A percentile compares a stretch with the other conserved stretches of the same genome.
Conservation (phyloP, 148 eudicot species). For the Rhododendron molle region DNA sequence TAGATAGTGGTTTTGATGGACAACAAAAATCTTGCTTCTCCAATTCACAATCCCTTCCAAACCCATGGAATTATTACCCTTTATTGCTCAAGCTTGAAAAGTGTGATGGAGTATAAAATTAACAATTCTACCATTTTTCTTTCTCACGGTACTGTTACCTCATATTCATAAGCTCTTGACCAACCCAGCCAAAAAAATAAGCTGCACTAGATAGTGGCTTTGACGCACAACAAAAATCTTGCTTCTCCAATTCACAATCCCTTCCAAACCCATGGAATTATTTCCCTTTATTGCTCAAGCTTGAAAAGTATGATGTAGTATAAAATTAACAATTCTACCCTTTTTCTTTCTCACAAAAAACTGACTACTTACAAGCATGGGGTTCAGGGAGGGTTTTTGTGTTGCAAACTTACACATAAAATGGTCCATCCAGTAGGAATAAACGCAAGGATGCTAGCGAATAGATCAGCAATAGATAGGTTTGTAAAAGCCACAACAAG, state of each 20-base stretch:
- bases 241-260: neutral
- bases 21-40: neutral
- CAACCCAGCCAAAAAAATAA: neutral
- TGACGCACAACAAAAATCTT: neutral
- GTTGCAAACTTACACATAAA: slow-evolving; percentile 61
- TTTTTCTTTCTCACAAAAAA: neutral
- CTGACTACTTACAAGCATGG: too few relatives aligned
- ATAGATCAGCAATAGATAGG: slow-evolving; percentile 66
- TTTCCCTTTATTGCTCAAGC: neutral
- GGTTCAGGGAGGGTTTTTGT: neutral
- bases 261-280: neutral
- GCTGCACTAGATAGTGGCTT: neutral
- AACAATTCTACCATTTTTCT: too few relatives aligned
- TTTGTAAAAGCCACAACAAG: slow-evolving; percentile 63
- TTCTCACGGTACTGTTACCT: neutral
- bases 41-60: neutral
- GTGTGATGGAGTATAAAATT: neutral
- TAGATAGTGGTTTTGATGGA: neutral
- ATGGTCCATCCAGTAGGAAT: slow-evolving; percentile 96
- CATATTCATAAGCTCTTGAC: neutral
- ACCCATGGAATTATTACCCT: neutral
- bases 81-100: neutral
- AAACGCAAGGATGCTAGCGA: slow-evolving; percentile 87
- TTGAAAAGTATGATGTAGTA: neutral
- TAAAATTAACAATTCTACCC: neutral